A percentile compares a stretch with the other conserved stretches of the same genome.
Evolutionary conservation across 768 basidiomycete genomes (phyloP).

Genomic region (Auricularia sp.): DNA sequence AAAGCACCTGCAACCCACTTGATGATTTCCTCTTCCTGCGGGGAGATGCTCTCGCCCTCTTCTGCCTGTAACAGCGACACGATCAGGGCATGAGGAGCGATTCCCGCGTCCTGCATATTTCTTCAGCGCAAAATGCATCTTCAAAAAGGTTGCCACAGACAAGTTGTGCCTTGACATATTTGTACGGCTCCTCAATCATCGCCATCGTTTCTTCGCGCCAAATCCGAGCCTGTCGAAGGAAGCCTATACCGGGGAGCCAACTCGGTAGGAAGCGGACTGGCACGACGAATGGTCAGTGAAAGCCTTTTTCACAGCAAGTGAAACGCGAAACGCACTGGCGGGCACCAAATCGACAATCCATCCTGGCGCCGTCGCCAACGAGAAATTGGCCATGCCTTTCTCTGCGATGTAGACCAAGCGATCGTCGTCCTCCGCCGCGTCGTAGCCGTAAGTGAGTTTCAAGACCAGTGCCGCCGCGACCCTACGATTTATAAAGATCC

Average conservation of each 20-base stretch:
- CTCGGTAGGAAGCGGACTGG: slow-evolving; percentile 15
- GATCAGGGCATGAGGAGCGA: too few species aligned
- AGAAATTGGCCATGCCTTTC: background rate
- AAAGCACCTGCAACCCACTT: too few species aligned
- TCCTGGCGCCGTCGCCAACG: background rate
- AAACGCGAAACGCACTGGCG: background rate
- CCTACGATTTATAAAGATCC: background rate
- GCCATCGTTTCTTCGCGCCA: too few species aligned
- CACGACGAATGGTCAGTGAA: background rate
- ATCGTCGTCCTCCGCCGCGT: slow-evolving; percentile 11
- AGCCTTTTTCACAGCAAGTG: background rate
- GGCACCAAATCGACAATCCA: slow-evolving; percentile 4
- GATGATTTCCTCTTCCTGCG: background rate
- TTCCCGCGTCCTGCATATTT: too few species aligned
- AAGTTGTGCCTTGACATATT: too few species aligned
- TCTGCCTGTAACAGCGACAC: background rate
- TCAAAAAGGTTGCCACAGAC: too few species aligned
- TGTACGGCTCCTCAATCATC: too few species aligned
- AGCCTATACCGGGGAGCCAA: slow-evolving; percentile 19
- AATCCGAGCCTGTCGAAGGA: slow-evolving; percentile 9
- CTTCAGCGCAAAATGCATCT: too few species aligned
- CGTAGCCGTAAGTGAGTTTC: slow-evolving; percentile 16
- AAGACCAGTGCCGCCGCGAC: background rate
- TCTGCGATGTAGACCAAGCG: slow-evolving; percentile 7
- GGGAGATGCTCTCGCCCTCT: background rate